Evolutionary conservation across 2,329 filamentous ascomycete genomes (phyloP).

Genomic region (Xylaria arbuscula): DNA sequence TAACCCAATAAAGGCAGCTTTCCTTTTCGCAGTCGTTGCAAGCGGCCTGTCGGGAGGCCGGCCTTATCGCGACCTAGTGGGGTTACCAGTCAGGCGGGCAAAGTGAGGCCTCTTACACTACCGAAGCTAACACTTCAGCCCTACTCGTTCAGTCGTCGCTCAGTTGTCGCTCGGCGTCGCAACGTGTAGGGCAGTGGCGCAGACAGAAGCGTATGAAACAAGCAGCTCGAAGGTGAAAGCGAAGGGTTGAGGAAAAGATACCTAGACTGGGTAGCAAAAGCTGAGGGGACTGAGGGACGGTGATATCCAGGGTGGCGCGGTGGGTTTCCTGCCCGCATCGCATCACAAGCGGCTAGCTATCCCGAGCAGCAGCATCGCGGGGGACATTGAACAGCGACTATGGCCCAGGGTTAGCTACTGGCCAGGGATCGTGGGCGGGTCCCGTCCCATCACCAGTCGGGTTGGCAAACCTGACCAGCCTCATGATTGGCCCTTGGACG

Average conservation of each 20-base stretch:
- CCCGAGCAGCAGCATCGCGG: conserved; percentile 20
- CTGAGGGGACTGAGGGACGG: conserved; percentile 37
- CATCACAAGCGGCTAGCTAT: conserved; percentile 31
- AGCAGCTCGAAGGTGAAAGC: conserved; percentile 27
- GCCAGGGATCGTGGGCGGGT: conserved; percentile 33
- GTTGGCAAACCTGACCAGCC: conserved; percentile 37
- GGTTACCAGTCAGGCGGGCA: conserved; percentile 38
- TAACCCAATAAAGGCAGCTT: conserved; percentile 45
- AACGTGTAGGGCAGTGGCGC: conserved; percentile 28
- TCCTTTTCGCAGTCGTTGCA: conserved; percentile 32
- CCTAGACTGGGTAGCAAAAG: conserved; percentile 25
- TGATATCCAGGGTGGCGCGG: conserved; percentile 45
- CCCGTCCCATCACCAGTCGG: conserved; percentile 36
- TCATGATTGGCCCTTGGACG: conserved; percentile 42
- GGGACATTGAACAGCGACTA: neutral
- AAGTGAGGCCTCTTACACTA: conserved; percentile 26
- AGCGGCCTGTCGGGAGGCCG: conserved; percentile 28
- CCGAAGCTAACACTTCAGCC: neutral
- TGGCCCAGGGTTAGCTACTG: neutral
- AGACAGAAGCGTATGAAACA: conserved; percentile 42
- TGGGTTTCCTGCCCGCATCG: conserved; percentile 36
- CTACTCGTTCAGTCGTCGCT: conserved; percentile 27
- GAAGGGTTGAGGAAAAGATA: neutral
- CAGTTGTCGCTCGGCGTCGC: conserved; percentile 34
- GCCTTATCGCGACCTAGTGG: conserved; percentile 47